Evolutionary conservation across 1,284 basidiomycete species (phyloP), one percentile per base, ranked within the genome.

Genomic region (Austroboletus novae-zelandiae): DNA sequence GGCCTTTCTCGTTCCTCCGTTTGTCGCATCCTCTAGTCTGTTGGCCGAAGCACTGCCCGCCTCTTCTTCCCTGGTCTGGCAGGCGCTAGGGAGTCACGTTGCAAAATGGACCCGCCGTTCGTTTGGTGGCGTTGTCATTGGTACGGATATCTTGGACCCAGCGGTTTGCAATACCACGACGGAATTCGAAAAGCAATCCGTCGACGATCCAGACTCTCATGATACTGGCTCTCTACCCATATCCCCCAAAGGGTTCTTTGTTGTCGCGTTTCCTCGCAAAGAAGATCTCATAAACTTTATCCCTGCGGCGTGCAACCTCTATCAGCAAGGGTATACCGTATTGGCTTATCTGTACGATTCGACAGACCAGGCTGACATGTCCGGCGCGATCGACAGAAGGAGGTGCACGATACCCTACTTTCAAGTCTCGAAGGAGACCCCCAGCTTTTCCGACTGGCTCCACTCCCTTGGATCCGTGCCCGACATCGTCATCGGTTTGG

Each of bases 1-100:
- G 6, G 65, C 68, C 2, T 81, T 77, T 62, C 67, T 85, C 5
- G 58, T 77, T 5, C 84, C 84, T 9, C 84, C 84, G 1, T 80
- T 85, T 55, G 67, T 83, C 5, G 58, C 69, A 2, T 56, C 59
- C 0, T 47, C 58, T 2, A 27, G 64, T 18, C 55, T 76, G 39
- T 61, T 76, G 13, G 57, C 64, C 2, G 43, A 52, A 8, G 56
- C 58, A 34, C 52, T 58, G 9, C 52, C 60, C 29, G 25, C 59
- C 14, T 34, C 47, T 9, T 50, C 60, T 34, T 54, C 57, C 27
- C 50, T 63, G 42, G 51, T 71, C 39, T 84, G 83, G 83, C 47
- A 59, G 20, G 55, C 58, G 5, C 60, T 84, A 8, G 79, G 79
- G 18, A 45, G 61, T 31, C 57, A 66, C 43, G 54, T 64, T 39